phyloP scores from a whole-genome alignment of 306 rosid species.

The Pyrus pyrifolia region DNA sequence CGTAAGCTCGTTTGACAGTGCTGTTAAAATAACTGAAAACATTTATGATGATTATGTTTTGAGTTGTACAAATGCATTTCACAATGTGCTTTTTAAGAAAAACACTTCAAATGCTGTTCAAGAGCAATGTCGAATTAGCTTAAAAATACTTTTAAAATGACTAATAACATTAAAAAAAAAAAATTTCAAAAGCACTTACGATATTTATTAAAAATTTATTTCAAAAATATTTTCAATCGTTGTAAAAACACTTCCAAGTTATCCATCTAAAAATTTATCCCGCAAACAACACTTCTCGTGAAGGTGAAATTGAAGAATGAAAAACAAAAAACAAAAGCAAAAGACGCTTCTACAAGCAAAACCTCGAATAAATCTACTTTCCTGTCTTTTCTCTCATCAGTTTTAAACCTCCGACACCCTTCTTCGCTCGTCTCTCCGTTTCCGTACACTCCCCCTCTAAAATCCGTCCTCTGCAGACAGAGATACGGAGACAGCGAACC shows the following conservation, averaged over 20 bases:
- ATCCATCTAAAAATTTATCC: not conserved
- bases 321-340: not conserved
- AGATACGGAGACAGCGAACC: not conserved
- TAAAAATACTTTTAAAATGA: too few species aligned
- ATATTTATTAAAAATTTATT: too few species aligned
- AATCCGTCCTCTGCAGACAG: not conserved
- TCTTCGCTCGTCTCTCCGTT: not conserved
- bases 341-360: not conserved
- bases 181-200: too few species aligned
- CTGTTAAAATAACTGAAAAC: too few species aligned
- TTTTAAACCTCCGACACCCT: not conserved
- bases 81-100: too few species aligned
- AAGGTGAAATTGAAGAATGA: not conserved
- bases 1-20: too few species aligned
- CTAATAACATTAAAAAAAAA: too few species aligned
- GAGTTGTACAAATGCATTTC: too few species aligned
- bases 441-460: not conserved
- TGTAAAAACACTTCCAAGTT: too few species aligned
- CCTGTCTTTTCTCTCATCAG: not conserved
- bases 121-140: rapidly evolving
- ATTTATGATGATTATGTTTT: too few species aligned
- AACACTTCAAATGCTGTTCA: too few species aligned
- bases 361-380: not conserved
- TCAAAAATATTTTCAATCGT: too few species aligned
- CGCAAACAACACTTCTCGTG: not conserved